These are phyloP conservation scores for Saccharomycopsis schoenii DNA, from an alignment of 805 yeast genomes.

Conservation along the genomic window DNA sequence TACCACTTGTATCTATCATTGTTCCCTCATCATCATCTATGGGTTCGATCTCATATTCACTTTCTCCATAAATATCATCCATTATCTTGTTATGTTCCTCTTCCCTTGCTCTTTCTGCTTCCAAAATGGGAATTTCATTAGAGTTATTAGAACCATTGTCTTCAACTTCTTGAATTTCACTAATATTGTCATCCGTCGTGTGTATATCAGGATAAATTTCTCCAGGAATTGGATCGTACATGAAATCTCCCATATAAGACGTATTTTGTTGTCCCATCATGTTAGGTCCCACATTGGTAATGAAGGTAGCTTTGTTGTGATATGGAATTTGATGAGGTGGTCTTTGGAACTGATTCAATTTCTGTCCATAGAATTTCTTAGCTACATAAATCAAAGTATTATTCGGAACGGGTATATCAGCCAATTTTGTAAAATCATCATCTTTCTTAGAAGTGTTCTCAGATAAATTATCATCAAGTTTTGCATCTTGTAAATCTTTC, in stretches of 20 bases:
- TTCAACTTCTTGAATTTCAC: background rate
- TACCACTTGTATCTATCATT: background rate
- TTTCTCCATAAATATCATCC: constrained; percentile 1
- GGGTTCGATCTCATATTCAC: background rate
- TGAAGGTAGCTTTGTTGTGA: background rate
- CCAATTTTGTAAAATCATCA: background rate
- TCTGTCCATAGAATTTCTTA: background rate
- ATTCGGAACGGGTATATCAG: constrained; percentile 3
- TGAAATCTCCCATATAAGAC: background rate
- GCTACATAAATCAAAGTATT: background rate
- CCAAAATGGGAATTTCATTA: background rate
- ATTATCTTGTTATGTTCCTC: background rate
- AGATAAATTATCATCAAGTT: background rate
- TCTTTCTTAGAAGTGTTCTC: background rate
- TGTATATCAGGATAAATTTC: background rate
- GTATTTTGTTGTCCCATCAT: background rate
- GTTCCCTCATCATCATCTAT: background rate
- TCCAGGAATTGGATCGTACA: background rate
- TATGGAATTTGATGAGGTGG: background rate
- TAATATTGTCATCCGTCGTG: background rate
- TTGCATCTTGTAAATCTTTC: background rate
- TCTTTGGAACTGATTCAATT: background rate
- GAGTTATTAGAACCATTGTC: background rate
- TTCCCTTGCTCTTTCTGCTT: background rate
- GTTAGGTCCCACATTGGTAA: background rate